Evolutionary conservation across 176 grass and related monocot genomes (phyloP), one percentile per base, ranked within the genome.

Genomic region (Hsuehochloa calcarea): DNA sequence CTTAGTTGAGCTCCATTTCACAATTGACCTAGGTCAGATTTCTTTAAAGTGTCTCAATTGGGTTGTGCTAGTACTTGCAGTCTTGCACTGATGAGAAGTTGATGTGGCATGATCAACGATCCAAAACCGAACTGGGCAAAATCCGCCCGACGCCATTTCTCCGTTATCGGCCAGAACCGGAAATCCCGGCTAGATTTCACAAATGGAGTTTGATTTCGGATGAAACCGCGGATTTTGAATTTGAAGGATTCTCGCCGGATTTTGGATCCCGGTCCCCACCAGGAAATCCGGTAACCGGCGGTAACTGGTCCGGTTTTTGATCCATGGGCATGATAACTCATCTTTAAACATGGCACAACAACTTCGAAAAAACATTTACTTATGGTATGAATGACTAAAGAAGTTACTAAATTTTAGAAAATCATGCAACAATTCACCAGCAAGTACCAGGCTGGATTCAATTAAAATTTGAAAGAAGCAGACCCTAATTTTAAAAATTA

Each of bases 341-440:
- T n/a, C n/a, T n/a, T n/a, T n/a, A n/a, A n/a, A n/a, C n/a, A 44
- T 62, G 75, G n/a, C 75, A 78, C 15, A 62, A 23, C 35, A 78
- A 45, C 38, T 17, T 62, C 17, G 31, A 41, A 26, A 44, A 44
- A 8, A 44, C 38, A 71, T 62, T 77, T 23, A 78, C 43, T 63
- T n/a, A 45, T 63, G n/a, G 45, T 78, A 78, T 15, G 3, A n/a
- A 80, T 66, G 26, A 50, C 66, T 80, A 51, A 49, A 41, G 11
- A 65, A n/a, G 49, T 58, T 40, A 31, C 38, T 60, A 26, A 77
- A 60, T 55, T 43, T 43, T n/a, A 60, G 38, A 63, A 45, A 62
- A 78, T 71, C 22, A n/a, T 45, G 14, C 20, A 78, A 78, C 61
- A 45, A 45, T 11, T 27, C n/a, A 63, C n/a, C 10, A 29, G 23